phyloP scores from a whole-genome alignment of 345 rosid genomes.

The Gynandropsis gynandra region DNA sequence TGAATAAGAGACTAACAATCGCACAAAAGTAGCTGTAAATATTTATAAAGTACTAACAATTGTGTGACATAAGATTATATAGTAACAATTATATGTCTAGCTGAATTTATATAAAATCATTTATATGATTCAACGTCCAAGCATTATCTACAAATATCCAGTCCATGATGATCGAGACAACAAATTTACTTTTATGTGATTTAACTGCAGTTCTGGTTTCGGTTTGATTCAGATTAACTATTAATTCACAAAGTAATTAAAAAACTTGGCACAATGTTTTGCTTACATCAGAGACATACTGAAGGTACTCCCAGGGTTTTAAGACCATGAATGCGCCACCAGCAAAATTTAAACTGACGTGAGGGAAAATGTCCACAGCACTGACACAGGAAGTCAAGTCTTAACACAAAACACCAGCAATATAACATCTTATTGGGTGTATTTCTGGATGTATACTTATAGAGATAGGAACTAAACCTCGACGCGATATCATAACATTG shows the following conservation, averaged over 20 bases:
- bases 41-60: neutral
- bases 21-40: neutral
- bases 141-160: neutral
- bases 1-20: no score
- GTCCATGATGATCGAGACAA: neutral
- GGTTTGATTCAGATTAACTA: conserved; percentile 7
- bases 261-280: conserved; percentile 11
- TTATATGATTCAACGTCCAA: neutral
- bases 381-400: conserved; percentile 36
- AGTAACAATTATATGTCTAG: neutral
- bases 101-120: neutral
- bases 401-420: conserved; percentile 10
- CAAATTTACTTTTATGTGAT: neutral
- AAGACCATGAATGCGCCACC: conserved; percentile 75
- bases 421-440: conserved; percentile 2
- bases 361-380: conserved; percentile 57
- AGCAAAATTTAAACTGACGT: conserved; percentile 76
- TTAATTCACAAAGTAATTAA: conserved; percentile 1
- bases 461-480: conserved; percentile 43
- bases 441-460: conserved; percentile 5
- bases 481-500: conserved; percentile 55
- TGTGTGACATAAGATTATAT: neutral
- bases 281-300: conserved; percentile 68
- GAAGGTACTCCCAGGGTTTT: conserved; percentile 63
- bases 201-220: no score